Evolutionary conservation across 495 filamentous ascomycete species (phyloP).

Genomic region (Cercophora scortea): DNA sequence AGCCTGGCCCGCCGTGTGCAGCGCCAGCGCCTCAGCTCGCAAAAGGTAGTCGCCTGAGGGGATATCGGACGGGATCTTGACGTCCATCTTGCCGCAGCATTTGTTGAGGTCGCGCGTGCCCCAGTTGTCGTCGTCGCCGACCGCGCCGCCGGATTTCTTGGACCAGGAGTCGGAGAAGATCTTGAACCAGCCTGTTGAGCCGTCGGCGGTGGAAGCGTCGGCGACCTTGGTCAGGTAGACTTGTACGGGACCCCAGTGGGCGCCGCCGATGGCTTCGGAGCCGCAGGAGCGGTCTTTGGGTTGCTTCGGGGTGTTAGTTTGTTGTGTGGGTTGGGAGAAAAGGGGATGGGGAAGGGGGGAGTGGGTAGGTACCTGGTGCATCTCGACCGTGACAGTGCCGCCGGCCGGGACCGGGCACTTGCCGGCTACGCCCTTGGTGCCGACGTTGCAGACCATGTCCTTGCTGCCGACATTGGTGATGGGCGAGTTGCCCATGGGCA

Average conservation of each 20-base stretch:
- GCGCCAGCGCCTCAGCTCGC: slow-evolving; percentile 42
- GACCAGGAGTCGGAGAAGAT: slow-evolving; percentile 42
- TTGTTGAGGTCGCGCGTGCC: slow-evolving; percentile 44
- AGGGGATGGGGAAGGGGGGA: no score
- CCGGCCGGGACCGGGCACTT: slow-evolving; percentile 42
- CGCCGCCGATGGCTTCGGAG: slow-evolving; percentile 41
- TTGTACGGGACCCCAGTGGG: slow-evolving; percentile 41
- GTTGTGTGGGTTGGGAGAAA: no score
- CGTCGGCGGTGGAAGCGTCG: slow-evolving; percentile 38
- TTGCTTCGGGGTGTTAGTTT: slow-evolving; percentile 14
- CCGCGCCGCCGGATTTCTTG: slow-evolving; percentile 20
- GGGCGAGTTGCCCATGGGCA: slow-evolving; percentile 38
- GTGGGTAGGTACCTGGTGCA: slow-evolving; percentile 39
- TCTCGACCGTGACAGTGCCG: slow-evolving; percentile 40
- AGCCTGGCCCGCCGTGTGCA: slow-evolving; percentile 36
- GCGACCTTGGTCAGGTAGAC: slow-evolving; percentile 47
- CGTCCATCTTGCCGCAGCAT: slow-evolving; percentile 44
- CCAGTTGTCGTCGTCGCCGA: slow-evolving; percentile 41
- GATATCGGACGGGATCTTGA: slow-evolving; percentile 39
- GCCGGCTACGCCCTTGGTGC: slow-evolving; percentile 25
- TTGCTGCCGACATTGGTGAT: slow-evolving; percentile 32
- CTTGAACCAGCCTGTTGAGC: slow-evolving; percentile 41
- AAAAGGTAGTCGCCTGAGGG: slow-evolving; percentile 44
- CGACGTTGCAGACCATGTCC: slow-evolving; percentile 36
- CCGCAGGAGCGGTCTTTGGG: slow-evolving; percentile 33